These are phyloP conservation scores for Hypericum androsaemum DNA, from an alignment of 345 rosid genomes.

Conservation along the genomic window DNA sequence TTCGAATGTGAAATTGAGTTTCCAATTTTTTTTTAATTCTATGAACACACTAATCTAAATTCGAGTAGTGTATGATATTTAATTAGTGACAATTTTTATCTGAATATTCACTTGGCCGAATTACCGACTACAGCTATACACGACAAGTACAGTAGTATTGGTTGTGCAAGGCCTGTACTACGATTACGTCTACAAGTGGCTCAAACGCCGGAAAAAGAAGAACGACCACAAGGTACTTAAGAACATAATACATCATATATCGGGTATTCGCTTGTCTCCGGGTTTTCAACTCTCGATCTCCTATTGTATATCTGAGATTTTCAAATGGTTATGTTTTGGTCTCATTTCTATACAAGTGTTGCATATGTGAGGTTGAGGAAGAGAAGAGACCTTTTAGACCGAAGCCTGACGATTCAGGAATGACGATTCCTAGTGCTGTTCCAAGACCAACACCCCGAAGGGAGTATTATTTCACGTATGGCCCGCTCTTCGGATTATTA, in stretches of 20 bases:
- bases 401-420: conserved; percentile 27
- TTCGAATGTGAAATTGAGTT: too few relatives aligned
- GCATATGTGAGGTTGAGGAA: conserved; percentile 28
- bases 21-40: too few relatives aligned
- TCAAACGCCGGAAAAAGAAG: conserved; percentile 20
- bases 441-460: conserved; percentile 25
- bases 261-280: too few relatives aligned
- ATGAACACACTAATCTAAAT: too few relatives aligned
- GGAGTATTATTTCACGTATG: conserved; percentile 62
- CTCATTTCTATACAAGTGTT: too few relatives aligned
- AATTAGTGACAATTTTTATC: too few relatives aligned
- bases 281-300: too few relatives aligned
- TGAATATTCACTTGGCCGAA: too few relatives aligned
- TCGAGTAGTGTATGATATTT: too few relatives aligned
- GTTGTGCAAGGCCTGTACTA: conserved; percentile 56
- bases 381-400: conserved; percentile 36
- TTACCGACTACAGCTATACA: conserved; percentile 44
- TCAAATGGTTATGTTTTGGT: too few relatives aligned
- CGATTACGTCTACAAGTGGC: conserved; percentile 44
- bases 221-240: conserved; percentile 20
- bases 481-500: not conserved
- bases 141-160: conserved; percentile 45
- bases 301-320: too few relatives aligned
- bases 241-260: too few relatives aligned
- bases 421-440: conserved; percentile 48